phyloP scores from a whole-genome alignment of 2,329 filamentous ascomycete genomes.

The Rutstroemia sydowiana region DNA sequence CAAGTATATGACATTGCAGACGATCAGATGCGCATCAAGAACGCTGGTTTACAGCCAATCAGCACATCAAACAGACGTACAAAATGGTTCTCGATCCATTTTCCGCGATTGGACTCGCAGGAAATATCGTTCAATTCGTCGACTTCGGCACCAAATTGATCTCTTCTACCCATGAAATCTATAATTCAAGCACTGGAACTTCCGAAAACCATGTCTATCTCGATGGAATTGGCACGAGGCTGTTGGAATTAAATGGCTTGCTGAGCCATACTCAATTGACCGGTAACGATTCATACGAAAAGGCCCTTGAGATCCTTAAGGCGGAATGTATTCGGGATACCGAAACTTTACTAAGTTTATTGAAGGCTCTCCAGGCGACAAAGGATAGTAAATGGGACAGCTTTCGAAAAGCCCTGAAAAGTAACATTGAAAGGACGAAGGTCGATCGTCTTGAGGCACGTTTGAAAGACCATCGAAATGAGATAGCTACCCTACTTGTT shows the following conservation, averaged over 20 bases:
- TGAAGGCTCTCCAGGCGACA: neutral
- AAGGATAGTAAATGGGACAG: neutral
- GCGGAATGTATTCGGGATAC: neutral
- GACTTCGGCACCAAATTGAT: constrained; percentile 3
- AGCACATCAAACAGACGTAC: too few relatives aligned
- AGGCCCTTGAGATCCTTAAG: neutral
- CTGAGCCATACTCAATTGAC: neutral
- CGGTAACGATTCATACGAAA: neutral
- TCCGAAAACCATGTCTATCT: neutral
- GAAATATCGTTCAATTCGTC: constrained; percentile 3
- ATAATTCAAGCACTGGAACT: neutral
- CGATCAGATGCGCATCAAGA: too few relatives aligned
- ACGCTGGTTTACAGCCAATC: too few relatives aligned
- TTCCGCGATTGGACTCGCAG: constrained; percentile 15
- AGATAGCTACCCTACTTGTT: neutral
- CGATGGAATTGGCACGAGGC: neutral
- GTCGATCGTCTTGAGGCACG: neutral
- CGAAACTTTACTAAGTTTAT: neutral
- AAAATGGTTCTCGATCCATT: constrained; percentile 21
- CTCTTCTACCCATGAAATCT: neutral
- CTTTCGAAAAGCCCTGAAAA: neutral
- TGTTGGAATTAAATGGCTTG: neutral
- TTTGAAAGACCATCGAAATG: neutral
- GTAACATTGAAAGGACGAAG: neutral
- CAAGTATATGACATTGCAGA: too few relatives aligned